These are phyloP conservation scores for Lipomyces kockii DNA, from an alignment of 805 yeast species.

Conservation along the genomic window DNA sequence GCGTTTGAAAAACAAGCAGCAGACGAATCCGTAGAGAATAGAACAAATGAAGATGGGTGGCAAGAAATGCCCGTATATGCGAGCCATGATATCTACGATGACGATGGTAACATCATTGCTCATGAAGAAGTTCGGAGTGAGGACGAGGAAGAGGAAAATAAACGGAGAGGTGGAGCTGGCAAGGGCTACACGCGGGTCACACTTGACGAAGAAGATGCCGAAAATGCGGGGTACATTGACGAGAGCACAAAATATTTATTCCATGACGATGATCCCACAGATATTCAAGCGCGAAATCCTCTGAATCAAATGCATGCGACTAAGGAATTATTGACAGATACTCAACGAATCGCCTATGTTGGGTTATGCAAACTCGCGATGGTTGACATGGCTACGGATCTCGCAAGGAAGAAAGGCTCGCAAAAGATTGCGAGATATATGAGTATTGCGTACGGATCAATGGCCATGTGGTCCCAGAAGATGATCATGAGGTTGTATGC, in stretches of 20 bases:
- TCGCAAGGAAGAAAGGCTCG: conserved; percentile 61
- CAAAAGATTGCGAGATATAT: conserved; percentile 61
- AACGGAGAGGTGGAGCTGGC: conserved; percentile 52
- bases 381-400: conserved; percentile 79
- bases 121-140: conserved; percentile 38
- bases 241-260: conserved; percentile 62
- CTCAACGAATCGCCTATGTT: conserved; percentile 88
- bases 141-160: conserved; percentile 37
- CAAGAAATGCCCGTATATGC: conserved; percentile 84
- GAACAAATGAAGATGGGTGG: conserved; percentile 61
- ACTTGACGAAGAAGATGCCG: conserved; percentile 81
- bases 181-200: conserved; percentile 88
- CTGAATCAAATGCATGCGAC: conserved; percentile 77
- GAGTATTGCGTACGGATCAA: conserved; percentile 71
- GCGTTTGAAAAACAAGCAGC: background rate
- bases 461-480: conserved; percentile 82
- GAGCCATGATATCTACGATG: conserved; percentile 76
- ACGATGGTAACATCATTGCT: conserved; percentile 56
- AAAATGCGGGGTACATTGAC: conserved; percentile 59
- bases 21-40: conserved; percentile 2
- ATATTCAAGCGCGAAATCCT: conserved; percentile 48
- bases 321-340: conserved; percentile 75
- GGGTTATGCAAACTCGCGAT: conserved; percentile 78
- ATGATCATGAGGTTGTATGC: conserved; percentile 72
- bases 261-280: conserved; percentile 47